phyloP scores from a whole-genome alignment of 805 yeast species.

The Ogataea degrootiae region DNA sequence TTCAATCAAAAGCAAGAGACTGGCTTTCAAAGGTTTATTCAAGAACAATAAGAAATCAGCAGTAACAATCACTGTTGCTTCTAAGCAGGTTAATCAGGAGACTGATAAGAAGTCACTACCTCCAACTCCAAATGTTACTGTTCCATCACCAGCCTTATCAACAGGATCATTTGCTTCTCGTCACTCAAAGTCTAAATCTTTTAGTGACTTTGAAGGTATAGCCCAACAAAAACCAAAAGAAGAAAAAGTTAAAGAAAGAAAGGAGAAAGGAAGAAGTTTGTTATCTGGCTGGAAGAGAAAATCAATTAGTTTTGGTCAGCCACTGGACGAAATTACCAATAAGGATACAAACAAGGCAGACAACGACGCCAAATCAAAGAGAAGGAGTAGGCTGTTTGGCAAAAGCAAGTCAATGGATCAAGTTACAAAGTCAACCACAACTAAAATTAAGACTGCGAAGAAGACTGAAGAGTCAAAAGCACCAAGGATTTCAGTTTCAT shows the following conservation, averaged over 20 bases:
- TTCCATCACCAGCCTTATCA: constrained; percentile 16
- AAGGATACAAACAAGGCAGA: background rate
- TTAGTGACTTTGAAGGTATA: constrained; percentile 9
- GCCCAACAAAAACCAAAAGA: constrained; percentile 2
- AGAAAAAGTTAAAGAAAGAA: constrained; percentile 14
- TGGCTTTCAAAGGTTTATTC: constrained; percentile 28
- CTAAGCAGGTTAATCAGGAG: background rate
- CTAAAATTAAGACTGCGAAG: background rate
- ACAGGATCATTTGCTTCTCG: constrained; percentile 4
- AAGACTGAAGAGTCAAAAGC: background rate
- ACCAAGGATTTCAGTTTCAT: background rate
- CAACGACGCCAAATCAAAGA: background rate
- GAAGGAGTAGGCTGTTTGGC: constrained; percentile 11
- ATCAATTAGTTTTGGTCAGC: constrained; percentile 17
- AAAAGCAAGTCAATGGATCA: constrained; percentile 10
- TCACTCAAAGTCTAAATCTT: constrained; percentile 17
- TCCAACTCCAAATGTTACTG: background rate
- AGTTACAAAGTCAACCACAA: background rate
- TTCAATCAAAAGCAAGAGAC: constrained; percentile 15
- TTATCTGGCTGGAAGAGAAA: constrained; percentile 29
- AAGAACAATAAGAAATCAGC: constrained; percentile 8
- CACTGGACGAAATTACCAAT: constrained; percentile 7
- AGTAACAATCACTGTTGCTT: background rate
- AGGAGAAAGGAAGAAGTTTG: constrained; percentile 26
- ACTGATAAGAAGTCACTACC: background rate